Percentiles rank a stretch among this genome's conserved stretches.
Evolutionary conservation across 1,284 basidiomycete genomes (phyloP).

Genomic region (Ceratobasidium theobromae): DNA sequence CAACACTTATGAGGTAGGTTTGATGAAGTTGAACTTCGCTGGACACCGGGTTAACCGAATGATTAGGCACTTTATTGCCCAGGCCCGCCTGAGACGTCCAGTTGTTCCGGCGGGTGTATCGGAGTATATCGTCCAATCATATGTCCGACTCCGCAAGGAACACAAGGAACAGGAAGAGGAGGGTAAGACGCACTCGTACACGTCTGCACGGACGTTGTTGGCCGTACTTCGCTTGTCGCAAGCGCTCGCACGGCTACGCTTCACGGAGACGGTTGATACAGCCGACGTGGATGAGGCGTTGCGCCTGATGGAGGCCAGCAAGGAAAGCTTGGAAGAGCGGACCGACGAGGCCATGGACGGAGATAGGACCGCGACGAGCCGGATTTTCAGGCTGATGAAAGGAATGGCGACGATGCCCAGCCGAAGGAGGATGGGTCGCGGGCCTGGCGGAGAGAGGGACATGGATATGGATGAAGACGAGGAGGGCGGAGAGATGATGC

Average conservation of each 20-base stretch:
- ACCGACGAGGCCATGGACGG: slow-evolving; percentile 64
- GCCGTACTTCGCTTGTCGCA: slow-evolving; percentile 94
- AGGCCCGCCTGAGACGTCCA: slow-evolving; percentile 87
- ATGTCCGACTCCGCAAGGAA: slow-evolving; percentile 90
- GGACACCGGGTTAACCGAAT: background rate
- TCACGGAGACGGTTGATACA: slow-evolving; percentile 75
- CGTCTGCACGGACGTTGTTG: slow-evolving; percentile 94
- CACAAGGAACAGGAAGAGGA: slow-evolving; percentile 89
- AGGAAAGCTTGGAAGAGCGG: slow-evolving; percentile 84
- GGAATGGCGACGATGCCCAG: slow-evolving; percentile 62
- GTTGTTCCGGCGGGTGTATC: slow-evolving; percentile 85
- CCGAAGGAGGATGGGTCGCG: slow-evolving; percentile 57
- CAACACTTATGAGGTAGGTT: slow-evolving; percentile 80
- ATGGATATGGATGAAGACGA: slow-evolving; percentile 62
- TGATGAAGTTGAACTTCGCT: background rate
- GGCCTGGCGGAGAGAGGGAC: slow-evolving; percentile 66
- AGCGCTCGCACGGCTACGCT: slow-evolving; percentile 89
- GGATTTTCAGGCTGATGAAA: slow-evolving; percentile 89
- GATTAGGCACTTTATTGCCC: slow-evolving; percentile 89
- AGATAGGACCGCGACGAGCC: slow-evolving; percentile 76
- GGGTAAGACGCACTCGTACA: slow-evolving; percentile 90
- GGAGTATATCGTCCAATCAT: slow-evolving; percentile 92
- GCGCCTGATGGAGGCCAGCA: slow-evolving; percentile 94
- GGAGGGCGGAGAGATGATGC: slow-evolving; percentile 61
- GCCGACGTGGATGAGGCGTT: slow-evolving; percentile 96